Evolutionary conservation across 306 rosid species (phyloP).

Genomic region (Trifolium fragiferum): DNA sequence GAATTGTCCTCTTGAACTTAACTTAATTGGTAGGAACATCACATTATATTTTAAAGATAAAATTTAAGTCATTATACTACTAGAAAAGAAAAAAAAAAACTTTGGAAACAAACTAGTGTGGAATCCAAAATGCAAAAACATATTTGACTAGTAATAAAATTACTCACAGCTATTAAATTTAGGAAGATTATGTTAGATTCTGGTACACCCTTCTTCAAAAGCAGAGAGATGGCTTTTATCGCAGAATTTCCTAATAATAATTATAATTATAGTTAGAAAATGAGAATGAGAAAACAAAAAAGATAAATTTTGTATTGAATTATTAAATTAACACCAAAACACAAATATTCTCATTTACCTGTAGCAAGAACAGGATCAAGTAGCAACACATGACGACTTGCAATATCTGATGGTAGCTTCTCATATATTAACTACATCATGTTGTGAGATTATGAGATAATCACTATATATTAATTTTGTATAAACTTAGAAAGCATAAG

Average conservation of each 20-base stretch:
- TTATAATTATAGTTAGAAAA: neutral
- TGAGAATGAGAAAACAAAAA: too few species aligned
- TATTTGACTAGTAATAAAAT: neutral
- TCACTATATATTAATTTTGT: neutral
- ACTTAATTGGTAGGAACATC: too few species aligned
- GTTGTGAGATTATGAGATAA: constrained; percentile 21
- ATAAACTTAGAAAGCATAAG: neutral
- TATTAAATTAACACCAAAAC: too few species aligned
- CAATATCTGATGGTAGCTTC: constrained; percentile 81
- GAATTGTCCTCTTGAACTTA: too few species aligned
- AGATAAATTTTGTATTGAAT: too few species aligned
- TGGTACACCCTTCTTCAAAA: constrained; percentile 76
- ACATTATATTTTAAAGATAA: too few species aligned
- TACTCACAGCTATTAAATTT: constrained; percentile 81
- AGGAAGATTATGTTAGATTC: constrained; percentile 85
- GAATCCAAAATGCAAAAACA: constrained; percentile 11
- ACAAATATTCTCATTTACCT: constrained; percentile 47
- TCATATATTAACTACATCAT: constrained; percentile 76
- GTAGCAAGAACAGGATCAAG: constrained; percentile 91
- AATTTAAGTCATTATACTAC: too few species aligned
- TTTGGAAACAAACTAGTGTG: too few species aligned
- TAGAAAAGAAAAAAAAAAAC: too few species aligned
- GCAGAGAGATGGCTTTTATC: constrained; percentile 78
- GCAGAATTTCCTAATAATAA: constrained; percentile 75
- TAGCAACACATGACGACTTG: constrained; percentile 84